Evolutionary conservation across 192 early-diverging fungal species (phyloP).

Genomic region (Backusella parvicylindrica): DNA sequence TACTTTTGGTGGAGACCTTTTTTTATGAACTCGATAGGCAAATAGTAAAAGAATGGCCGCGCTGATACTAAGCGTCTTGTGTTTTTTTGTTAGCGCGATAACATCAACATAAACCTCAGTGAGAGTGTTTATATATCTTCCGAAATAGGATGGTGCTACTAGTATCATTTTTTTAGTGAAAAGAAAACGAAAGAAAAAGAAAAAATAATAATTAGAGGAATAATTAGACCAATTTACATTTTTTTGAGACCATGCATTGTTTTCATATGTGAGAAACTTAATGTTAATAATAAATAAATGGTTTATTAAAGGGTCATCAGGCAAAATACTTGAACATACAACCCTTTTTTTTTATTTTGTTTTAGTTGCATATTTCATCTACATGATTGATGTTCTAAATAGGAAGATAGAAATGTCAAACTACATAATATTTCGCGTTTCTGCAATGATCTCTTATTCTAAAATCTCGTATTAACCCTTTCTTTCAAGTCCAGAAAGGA

Average conservation of each 20-base stretch:
- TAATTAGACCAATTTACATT: too few species aligned
- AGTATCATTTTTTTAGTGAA: not conserved
- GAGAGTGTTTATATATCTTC: not conserved
- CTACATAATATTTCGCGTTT: not conserved
- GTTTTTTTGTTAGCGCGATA: not conserved
- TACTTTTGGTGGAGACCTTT: not conserved
- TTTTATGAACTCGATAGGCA: not conserved
- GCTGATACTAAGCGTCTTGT: not conserved
- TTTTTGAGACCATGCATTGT: not conserved
- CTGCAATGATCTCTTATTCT: not conserved
- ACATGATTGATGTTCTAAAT: too few species aligned
- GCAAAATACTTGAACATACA: too few species aligned
- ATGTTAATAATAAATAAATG: too few species aligned
- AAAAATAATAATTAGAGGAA: not conserved
- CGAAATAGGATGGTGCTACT: not conserved
- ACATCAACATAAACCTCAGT: not conserved
- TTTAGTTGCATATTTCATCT: too few species aligned
- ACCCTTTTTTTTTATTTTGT: too few species aligned
- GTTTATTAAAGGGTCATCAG: too few species aligned
- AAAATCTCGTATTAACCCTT: not conserved
- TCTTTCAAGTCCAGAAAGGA: not conserved
- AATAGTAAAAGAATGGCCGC: not conserved
- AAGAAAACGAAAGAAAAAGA: not conserved
- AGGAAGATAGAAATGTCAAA: too few species aligned
- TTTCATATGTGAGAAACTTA: too few species aligned